These are phyloP conservation scores for Cyberlindnera americana DNA, from an alignment of 805 yeast genomes.

Conservation along the genomic window DNA sequence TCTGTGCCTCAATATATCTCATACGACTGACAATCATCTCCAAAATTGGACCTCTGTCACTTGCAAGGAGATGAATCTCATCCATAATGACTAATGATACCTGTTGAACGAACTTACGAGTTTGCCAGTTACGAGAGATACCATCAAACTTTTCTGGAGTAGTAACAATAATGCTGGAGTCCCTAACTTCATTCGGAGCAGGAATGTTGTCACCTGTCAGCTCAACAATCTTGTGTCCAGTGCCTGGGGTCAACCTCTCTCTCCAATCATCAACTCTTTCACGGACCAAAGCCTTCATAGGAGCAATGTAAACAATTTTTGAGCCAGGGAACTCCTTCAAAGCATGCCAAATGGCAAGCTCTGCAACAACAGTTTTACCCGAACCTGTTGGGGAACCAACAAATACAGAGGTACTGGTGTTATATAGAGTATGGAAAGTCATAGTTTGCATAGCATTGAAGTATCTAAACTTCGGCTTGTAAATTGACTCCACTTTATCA, in stretches of 20 bases:
- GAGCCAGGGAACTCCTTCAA: slow-evolving; percentile 81
- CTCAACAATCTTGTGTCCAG: slow-evolving; percentile 86
- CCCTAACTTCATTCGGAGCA: slow-evolving; percentile 70
- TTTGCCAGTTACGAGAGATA: slow-evolving; percentile 87
- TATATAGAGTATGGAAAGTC: slow-evolving; percentile 87
- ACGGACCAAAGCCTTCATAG: slow-evolving; percentile 91
- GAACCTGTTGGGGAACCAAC: slow-evolving; percentile 99
- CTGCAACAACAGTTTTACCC: slow-evolving; percentile 97
- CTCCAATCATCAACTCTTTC: slow-evolving; percentile 93
- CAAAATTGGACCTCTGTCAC: slow-evolving; percentile 96
- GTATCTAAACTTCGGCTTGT: slow-evolving; percentile 65
- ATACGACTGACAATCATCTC: slow-evolving; percentile 95
- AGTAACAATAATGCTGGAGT: slow-evolving; percentile 85
- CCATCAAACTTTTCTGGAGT: slow-evolving; percentile 98
- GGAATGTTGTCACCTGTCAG: slow-evolving; percentile 94
- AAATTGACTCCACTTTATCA: slow-evolving; percentile 61
- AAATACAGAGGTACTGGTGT: slow-evolving; percentile 73
- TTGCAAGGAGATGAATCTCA: slow-evolving; percentile 94
- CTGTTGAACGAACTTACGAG: slow-evolving; percentile 81
- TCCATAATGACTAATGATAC: slow-evolving; percentile 87
- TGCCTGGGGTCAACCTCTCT: slow-evolving; percentile 68
- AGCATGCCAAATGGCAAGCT: slow-evolving; percentile 96
- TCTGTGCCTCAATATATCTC: slow-evolving; percentile 86
- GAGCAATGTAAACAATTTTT: slow-evolving; percentile 89
- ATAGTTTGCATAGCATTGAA: slow-evolving; percentile 99